Evolutionary conservation across 495 filamentous ascomycete genomes (phyloP).

Genomic region (Talaromyces liani): DNA sequence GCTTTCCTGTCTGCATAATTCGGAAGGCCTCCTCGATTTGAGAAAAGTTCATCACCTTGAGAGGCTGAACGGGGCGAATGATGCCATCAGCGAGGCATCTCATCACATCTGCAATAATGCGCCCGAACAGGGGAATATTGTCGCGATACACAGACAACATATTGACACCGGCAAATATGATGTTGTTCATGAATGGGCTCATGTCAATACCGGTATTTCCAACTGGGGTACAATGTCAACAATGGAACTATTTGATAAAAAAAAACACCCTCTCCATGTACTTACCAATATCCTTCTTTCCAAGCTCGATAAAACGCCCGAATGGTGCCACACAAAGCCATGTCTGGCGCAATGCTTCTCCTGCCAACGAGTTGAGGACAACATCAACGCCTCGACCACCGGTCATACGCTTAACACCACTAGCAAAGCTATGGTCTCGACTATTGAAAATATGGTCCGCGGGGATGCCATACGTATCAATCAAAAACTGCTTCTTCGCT

Average conservation of each 20-base stretch:
- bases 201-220: conserved; percentile 1
- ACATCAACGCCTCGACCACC: conserved; percentile 47
- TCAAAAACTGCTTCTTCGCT: conserved; percentile 32
- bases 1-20: conserved; percentile 27
- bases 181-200: background rate
- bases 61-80: background rate
- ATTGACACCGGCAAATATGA: background rate
- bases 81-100: background rate
- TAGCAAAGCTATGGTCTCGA: conserved; percentile 34
- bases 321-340: conserved; percentile 44
- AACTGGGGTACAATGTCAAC: background rate
- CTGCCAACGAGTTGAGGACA: conserved; percentile 42
- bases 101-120: background rate
- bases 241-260: background rate
- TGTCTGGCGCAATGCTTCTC: conserved; percentile 33
- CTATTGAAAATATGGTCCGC: conserved; percentile 41
- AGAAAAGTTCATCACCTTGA: background rate
- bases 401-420: conserved; percentile 44
- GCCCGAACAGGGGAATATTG: background rate
- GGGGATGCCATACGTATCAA: conserved; percentile 27
- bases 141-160: background rate
- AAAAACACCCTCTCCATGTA: background rate
- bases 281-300: conserved; percentile 22
- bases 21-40: conserved; percentile 17
- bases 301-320: conserved; percentile 40